phyloP scores from a whole-genome alignment of 352 stramenopile genomes.

The Phytophthora citrophthora region DNA sequence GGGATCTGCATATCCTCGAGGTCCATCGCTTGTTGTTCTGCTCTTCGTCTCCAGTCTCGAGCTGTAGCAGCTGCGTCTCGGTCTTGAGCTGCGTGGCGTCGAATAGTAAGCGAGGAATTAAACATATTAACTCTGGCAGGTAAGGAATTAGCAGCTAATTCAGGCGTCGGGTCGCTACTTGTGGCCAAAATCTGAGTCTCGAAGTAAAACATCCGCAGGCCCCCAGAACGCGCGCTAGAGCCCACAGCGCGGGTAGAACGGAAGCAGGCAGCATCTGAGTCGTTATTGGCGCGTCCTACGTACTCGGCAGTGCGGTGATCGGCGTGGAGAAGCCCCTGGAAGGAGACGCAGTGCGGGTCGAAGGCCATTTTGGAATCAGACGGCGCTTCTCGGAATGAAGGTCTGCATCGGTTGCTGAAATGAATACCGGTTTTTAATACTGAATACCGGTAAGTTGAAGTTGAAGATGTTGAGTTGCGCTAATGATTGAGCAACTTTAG shows the following conservation, averaged over 20 bases:
- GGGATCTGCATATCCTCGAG: slow-evolving; percentile 26
- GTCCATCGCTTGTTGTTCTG: slow-evolving; percentile 32
- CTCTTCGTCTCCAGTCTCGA: slow-evolving; percentile 15
- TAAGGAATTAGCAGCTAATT: slow-evolving; percentile 34
- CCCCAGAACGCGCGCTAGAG: slow-evolving; percentile 3
- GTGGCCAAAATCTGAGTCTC: slow-evolving; percentile 60
- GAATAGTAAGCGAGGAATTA: neutral
- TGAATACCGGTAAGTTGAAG: slow-evolving; percentile 1
- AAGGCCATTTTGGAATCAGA: slow-evolving; percentile 34
- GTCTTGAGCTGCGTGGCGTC: slow-evolving; percentile 8
- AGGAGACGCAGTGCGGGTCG: slow-evolving; percentile 44
- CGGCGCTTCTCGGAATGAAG: slow-evolving; percentile 37
- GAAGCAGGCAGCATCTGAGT: slow-evolving; percentile 63
- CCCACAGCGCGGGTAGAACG: slow-evolving; percentile 33
- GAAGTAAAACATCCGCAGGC: slow-evolving; percentile 60
- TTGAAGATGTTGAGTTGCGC: neutral
- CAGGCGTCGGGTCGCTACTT: slow-evolving; percentile 6
- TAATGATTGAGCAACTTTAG: too few species aligned
- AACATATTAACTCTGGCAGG: neutral
- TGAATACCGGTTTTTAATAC: neutral
- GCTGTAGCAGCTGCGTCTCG: slow-evolving; percentile 8
- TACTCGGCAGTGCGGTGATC: slow-evolving; percentile 70
- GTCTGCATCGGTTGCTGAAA: slow-evolving; percentile 12
- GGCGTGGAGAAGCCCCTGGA: slow-evolving; percentile 59
- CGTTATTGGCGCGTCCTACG: slow-evolving; percentile 52